These are phyloP conservation scores for Neonectria coccinea DNA, from an alignment of 2,329 filamentous ascomycete genomes.

Conservation along the genomic window DNA sequence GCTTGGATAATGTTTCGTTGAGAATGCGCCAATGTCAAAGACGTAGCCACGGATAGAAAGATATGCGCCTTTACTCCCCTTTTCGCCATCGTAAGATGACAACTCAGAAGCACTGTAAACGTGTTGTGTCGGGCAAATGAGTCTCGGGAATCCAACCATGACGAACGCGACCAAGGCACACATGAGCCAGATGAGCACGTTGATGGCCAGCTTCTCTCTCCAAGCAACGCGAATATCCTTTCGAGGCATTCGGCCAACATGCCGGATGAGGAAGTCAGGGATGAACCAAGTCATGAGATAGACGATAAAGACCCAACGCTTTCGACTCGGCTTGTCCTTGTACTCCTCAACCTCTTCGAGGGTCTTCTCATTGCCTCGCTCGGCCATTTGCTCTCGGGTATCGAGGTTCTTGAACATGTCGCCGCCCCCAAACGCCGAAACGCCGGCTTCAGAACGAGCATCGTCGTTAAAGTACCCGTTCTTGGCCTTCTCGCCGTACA, in stretches of 20 bases:
- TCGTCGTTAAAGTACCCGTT: slow-evolving; percentile 92
- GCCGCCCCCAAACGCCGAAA: slow-evolving; percentile 88
- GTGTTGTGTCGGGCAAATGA: slow-evolving; percentile 92
- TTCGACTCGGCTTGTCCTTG: slow-evolving; percentile 80
- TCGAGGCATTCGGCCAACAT: slow-evolving; percentile 85
- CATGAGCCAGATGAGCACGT: slow-evolving; percentile 93
- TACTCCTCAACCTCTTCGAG: slow-evolving; percentile 91
- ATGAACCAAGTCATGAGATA: slow-evolving; percentile 88
- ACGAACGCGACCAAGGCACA: slow-evolving; percentile 86
- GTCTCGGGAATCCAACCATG: slow-evolving; percentile 84
- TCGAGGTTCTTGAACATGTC: slow-evolving; percentile 99
- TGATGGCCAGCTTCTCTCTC: slow-evolving; percentile 98
- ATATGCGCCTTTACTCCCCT: slow-evolving; percentile 70
- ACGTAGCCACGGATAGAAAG: slow-evolving; percentile 89
- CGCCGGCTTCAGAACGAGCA: slow-evolving; percentile 88
- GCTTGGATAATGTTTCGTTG: slow-evolving; percentile 78
- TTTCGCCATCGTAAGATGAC: slow-evolving; percentile 77
- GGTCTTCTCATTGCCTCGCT: slow-evolving; percentile 91
- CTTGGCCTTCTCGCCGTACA: slow-evolving; percentile 79
- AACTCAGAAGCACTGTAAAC: slow-evolving; percentile 87
- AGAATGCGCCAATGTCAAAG: slow-evolving; percentile 82
- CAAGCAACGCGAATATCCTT: slow-evolving; percentile 94
- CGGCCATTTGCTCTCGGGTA: slow-evolving; percentile 92
- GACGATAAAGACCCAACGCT: slow-evolving; percentile 89
- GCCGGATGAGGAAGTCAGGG: slow-evolving; percentile 84